Conservation (phyloP, 129 eudicot species). For the Ambrosia trifida region DNA sequence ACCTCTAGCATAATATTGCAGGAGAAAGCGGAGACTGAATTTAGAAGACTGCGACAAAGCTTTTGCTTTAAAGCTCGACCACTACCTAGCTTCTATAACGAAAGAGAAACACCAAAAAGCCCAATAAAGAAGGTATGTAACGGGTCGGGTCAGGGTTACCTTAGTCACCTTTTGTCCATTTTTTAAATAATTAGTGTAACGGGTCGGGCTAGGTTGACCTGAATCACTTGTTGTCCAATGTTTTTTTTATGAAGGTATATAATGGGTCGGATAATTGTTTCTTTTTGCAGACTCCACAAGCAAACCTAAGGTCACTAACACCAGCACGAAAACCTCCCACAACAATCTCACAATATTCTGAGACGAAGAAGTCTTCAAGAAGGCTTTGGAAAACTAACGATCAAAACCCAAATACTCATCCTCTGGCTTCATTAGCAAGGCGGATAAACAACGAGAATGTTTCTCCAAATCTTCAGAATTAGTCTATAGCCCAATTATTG, state of each 20-base stretch:
- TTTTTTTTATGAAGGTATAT: not conserved
- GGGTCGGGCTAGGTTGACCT: not conserved
- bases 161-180: not conserved
- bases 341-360: constrained; percentile 33
- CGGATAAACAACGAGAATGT: constrained; percentile 41
- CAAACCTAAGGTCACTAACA: constrained; percentile 38
- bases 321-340: constrained; percentile 35
- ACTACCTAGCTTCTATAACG: constrained; percentile 64
- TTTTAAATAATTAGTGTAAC: not conserved
- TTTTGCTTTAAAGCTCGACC: constrained; percentile 86
- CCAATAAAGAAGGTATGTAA: constrained; percentile 55
- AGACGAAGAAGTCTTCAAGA: constrained; percentile 43
- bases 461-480: constrained; percentile 53
- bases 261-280: constrained; percentile 12
- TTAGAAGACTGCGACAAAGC: constrained; percentile 73
- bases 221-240: not conserved
- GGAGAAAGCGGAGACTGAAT: constrained; percentile 86
- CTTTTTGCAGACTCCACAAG: constrained; percentile 42
- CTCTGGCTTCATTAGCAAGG: constrained; percentile 40
- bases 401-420: constrained; percentile 34
- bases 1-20: constrained; percentile 28
- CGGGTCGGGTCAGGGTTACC: not conserved
- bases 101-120: constrained; percentile 50
- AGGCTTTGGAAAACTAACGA: constrained; percentile 41
- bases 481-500: constrained; percentile 13